These are phyloP conservation scores for Ceratonia siliqua DNA, from an alignment of 306 rosid species.

Conservation along the genomic window DNA sequence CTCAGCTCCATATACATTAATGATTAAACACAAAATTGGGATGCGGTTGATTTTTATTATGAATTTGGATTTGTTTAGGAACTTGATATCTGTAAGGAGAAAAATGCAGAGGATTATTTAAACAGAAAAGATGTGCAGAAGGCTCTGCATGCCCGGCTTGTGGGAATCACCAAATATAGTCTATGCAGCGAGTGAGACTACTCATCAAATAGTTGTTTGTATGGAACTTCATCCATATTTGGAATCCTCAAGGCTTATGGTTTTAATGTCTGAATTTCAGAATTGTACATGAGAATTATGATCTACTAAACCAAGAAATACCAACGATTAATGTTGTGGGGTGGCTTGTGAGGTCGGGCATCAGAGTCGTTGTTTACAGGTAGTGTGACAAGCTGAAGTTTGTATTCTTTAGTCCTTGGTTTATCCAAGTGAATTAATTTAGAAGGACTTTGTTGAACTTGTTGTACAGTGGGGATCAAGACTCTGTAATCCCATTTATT, in stretches of 20 bases:
- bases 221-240: no score
- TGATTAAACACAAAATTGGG: no score
- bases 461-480: conserved; percentile 32
- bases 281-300: no score
- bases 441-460: background rate
- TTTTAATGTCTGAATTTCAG: no score
- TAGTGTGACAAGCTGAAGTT: background rate
- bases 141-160: conserved; percentile 55
- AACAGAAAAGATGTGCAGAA: conserved; percentile 49
- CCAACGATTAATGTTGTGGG: conserved; percentile 25
- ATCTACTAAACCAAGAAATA: no score
- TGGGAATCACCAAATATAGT: conserved; percentile 41
- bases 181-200: conserved; percentile 46
- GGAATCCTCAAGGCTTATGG: no score
- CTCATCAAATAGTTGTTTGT: no score
- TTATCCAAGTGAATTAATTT: background rate
- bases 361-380: conserved; percentile 34
- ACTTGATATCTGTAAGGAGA: conserved; percentile 50
- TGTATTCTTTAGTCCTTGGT: background rate
- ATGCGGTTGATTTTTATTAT: background rate
- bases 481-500: conserved; percentile 11
- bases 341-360: conserved; percentile 20
- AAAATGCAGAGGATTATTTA: conserved; percentile 40
- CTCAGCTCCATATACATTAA: no score
- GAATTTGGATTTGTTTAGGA: background rate